These are phyloP conservation scores for Boletus speciosus DNA, from an alignment of 768 basidiomycete genomes.

Conservation along the genomic window DNA sequence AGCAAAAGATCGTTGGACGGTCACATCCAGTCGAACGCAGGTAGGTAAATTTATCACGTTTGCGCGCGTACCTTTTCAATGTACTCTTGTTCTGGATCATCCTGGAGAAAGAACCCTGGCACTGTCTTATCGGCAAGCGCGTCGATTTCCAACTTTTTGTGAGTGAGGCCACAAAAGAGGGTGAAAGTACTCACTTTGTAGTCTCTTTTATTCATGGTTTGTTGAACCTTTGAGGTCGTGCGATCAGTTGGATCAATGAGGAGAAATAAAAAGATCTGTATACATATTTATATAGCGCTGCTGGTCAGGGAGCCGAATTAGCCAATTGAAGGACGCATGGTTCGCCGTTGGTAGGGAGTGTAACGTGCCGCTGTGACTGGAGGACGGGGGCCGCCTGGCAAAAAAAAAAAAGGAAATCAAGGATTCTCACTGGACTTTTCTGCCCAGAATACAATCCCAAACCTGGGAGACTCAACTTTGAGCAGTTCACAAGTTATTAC, in stretches of 20 bases:
- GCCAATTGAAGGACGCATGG: too few relatives aligned
- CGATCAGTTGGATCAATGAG: neutral
- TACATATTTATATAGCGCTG: neutral
- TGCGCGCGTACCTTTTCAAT: neutral
- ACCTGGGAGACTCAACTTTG: too few relatives aligned
- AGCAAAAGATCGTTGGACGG: neutral
- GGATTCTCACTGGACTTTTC: too few relatives aligned
- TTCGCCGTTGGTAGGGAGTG: too few relatives aligned
- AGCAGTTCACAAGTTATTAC: too few relatives aligned
- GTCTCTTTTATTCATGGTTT: neutral
- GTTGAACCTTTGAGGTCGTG: neutral
- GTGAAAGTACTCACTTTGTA: neutral
- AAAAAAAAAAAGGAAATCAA: too few relatives aligned
- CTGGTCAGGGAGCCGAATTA: neutral
- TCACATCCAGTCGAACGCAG: neutral
- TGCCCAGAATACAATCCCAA: too few relatives aligned
- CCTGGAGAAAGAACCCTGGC: slow-evolving; percentile 8
- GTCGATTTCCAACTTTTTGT: too few relatives aligned
- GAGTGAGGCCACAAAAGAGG: too few relatives aligned
- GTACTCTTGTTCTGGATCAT: neutral
- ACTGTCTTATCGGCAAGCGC: neutral
- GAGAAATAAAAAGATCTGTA: too few relatives aligned
- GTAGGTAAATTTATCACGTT: neutral
- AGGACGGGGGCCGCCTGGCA: too few relatives aligned
- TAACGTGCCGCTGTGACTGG: too few relatives aligned